These are phyloP conservation scores for Aspergillus japonicus DNA, from an alignment of 2,329 filamentous ascomycete species.

Conservation along the genomic window DNA sequence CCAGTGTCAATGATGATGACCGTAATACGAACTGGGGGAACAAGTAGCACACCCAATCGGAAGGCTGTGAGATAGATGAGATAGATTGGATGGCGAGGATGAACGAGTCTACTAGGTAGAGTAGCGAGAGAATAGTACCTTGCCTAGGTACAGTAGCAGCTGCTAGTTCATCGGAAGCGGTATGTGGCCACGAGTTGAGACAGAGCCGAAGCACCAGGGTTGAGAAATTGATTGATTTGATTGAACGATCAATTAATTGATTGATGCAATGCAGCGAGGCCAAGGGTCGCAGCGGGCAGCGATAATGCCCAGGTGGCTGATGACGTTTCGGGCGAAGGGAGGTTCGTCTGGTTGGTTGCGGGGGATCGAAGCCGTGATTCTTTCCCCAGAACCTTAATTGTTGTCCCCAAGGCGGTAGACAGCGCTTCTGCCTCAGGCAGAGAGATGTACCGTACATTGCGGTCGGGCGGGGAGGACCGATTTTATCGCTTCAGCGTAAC, in stretches of 20 bases:
- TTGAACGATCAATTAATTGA: neutral
- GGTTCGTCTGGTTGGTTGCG: constrained; percentile 5
- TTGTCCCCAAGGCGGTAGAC: neutral
- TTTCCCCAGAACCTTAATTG: neutral
- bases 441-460: neutral
- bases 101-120: neutral
- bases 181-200: neutral
- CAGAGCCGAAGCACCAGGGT: neutral
- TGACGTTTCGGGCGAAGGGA: constrained; percentile 37
- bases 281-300: neutral
- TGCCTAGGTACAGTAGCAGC: neutral
- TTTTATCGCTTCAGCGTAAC: no score
- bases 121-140: neutral
- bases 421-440: neutral
- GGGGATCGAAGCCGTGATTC: neutral
- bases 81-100: neutral
- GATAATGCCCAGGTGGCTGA: constrained; percentile 3
- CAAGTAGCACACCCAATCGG: neutral
- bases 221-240: neutral
- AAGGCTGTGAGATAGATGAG: neutral
- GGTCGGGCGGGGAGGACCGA: neutral
- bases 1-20: neutral
- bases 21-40: neutral
- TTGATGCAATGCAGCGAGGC: neutral
- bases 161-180: neutral